Conservation (phyloP, 108 stramenopile genomes). For the Cyclostephanos tholiformis region DNA sequence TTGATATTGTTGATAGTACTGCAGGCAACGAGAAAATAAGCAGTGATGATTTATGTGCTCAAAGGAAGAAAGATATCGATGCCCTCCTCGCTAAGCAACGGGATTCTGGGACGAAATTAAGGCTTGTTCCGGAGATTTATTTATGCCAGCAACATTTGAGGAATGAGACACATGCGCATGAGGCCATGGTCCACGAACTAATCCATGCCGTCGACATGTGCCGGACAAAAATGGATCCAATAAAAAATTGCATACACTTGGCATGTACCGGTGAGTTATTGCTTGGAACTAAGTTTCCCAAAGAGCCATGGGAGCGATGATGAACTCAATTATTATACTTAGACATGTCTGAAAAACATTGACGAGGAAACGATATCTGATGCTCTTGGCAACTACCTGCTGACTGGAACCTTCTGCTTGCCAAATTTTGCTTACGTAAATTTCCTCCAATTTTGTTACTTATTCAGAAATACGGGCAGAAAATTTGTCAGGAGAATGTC, state of each 20-base stretch:
- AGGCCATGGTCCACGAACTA: constrained; percentile 83
- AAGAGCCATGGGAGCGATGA: neutral
- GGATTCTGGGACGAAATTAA: constrained; percentile 60
- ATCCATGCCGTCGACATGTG: constrained; percentile 92
- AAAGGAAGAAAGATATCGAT: constrained; percentile 39
- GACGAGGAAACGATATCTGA: neutral
- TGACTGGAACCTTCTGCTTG: neutral
- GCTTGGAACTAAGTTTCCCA: neutral
- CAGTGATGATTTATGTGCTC: constrained; percentile 5
- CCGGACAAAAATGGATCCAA: constrained; percentile 70
- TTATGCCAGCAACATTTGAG: constrained; percentile 76
- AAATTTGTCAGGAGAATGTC: constrained; percentile 89
- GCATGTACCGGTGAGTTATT: constrained; percentile 66
- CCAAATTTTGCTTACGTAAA: neutral
- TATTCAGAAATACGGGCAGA: constrained; percentile 82
- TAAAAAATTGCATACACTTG: constrained; percentile 80
- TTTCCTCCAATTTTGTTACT: neutral
- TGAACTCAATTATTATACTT: constrained; percentile 1
- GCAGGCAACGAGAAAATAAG: neutral
- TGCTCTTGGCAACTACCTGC: neutral
- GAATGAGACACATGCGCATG: constrained; percentile 78
- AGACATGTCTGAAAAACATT: constrained; percentile 3
- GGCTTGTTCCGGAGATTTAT: constrained; percentile 79
- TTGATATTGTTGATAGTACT: constrained; percentile 14
- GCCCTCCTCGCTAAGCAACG: constrained; percentile 46